Base-by-base conservation (phyloP, 306 rosid species). In the Myrica gale region DNA sequence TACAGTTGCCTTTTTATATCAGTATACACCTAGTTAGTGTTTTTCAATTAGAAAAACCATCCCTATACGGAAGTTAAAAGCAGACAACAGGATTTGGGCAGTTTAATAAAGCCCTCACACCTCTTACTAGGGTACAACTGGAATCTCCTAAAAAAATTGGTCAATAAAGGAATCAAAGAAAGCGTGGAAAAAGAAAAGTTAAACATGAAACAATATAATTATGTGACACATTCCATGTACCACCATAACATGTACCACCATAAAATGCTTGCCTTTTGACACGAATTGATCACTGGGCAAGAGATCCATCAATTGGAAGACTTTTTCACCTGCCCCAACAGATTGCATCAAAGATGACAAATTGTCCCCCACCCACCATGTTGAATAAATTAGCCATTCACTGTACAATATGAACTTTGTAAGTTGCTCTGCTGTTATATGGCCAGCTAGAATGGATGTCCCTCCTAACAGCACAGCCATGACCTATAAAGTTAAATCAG, bases 361-460 rank as follows among this genome's bases (percentile, higher is more conserved):
- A 83, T 89, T 90, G 87, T 95, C 97, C 60, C 98, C 98, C 67
- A 95, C 97, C 97, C 91, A 92, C 98, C 97, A 95, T 78, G 97
- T 95, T 89, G 98, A 89, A 85, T 85, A 90, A 87, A 95, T 92
- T 67, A 95, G 73, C 97, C 96, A 90, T 90, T 95, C 97, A 58
- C 98, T 90, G 84, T 95, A 95, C 78, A 92, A 85, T 81, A 95
- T 86, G 79, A 92, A 92, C 86, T 95, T 95, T 6, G 98, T 95
- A 75, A 95, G 96, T 85, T 90, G 89, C 88, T 95, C 97, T 41
- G 97, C 93, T 54, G 98, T 89, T 68, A 88, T 85, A 78, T 82
- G 92, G 82, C 97, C 98, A 21, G 89, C 88, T 60, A 92, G 97
- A 84, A 95, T 95, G 81, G 86, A 89, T 78, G 81, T 89, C 78